These are phyloP conservation scores for Mucor ambiguus DNA, from an alignment of 371 early-diverging fungal species.

Conservation along the genomic window DNA sequence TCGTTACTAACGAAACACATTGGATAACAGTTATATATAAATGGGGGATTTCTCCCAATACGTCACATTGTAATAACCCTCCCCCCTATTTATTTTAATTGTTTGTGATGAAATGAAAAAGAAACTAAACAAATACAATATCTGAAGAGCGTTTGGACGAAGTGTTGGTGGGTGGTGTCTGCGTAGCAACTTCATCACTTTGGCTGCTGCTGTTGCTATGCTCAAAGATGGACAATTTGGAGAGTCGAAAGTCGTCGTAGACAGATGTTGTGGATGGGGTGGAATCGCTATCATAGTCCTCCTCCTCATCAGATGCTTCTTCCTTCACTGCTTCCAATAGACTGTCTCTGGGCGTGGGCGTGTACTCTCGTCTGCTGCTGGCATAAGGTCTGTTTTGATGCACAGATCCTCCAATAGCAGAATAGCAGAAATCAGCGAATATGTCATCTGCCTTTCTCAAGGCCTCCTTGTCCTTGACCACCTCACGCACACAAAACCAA, in stretches of 20 bases:
- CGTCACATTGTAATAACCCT: not conserved
- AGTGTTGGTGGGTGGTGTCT: not conserved
- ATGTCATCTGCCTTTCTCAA: conserved; percentile 37
- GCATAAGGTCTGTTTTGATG: not conserved
- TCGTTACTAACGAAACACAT: not conserved
- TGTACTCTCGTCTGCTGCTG: conserved; percentile 6
- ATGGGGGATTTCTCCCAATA: not conserved
- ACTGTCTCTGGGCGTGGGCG: conserved; percentile 41
- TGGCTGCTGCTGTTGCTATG: not conserved
- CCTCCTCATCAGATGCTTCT: conserved; percentile 10
- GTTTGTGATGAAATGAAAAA: not conserved
- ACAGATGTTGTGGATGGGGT: conserved; percentile 6
- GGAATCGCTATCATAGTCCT: not conserved
- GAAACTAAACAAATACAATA: conserved; percentile 22
- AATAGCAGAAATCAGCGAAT: conserved; percentile 48
- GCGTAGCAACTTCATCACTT: not conserved
- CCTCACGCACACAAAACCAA: conserved; percentile 55
- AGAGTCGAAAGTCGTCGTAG: conserved; percentile 11
- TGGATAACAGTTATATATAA: not conserved
- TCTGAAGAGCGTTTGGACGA: conserved; percentile 19
- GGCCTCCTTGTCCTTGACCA: conserved; percentile 44
- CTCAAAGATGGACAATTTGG: conserved; percentile 11
- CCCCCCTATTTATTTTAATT: conserved; percentile 9
- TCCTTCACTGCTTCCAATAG: conserved; percentile 42
- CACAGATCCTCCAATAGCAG: conserved; percentile 16